phyloP scores from a whole-genome alignment of 2,329 filamentous ascomycete genomes.

The Ophiostoma novo-ulmi region DNA sequence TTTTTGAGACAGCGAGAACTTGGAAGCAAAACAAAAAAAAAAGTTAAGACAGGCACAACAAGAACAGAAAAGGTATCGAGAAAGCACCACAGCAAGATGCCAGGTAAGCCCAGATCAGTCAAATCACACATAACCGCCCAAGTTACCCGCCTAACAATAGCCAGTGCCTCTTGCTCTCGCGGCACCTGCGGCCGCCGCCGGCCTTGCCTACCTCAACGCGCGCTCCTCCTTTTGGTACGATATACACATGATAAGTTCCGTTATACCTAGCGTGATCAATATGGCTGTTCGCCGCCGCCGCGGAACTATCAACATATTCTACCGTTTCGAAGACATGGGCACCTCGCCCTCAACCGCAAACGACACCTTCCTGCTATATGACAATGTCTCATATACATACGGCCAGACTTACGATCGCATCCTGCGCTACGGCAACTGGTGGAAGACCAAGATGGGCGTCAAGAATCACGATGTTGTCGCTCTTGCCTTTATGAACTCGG shows the following conservation, averaged over 20 bases:
- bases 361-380: constrained; percentile 59
- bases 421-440: constrained; percentile 69
- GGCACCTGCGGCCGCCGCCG: constrained; percentile 58
- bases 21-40: neutral
- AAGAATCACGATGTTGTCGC: constrained; percentile 71
- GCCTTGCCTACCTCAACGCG: constrained; percentile 74
- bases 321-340: constrained; percentile 65
- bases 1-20: neutral
- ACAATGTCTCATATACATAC: constrained; percentile 66
- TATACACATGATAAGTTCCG: constrained; percentile 50
- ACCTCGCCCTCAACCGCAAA: constrained; percentile 47
- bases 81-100: neutral
- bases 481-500: constrained; percentile 74
- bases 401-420: constrained; percentile 66
- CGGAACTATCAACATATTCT: constrained; percentile 68
- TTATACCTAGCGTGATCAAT: constrained; percentile 43
- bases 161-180: constrained; percentile 51
- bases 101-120: neutral
- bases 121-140: neutral
- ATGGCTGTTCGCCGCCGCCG: constrained; percentile 46
- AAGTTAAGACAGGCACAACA: neutral
- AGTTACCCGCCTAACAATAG: neutral
- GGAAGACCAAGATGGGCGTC: constrained; percentile 59
- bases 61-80: neutral
- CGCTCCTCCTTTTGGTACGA: constrained; percentile 64